Evolutionary conservation across 2,329 filamentous ascomycete genomes (phyloP), one percentile per base, ranked within the genome.

Genomic region (Alternaria angustiovoidea): DNA sequence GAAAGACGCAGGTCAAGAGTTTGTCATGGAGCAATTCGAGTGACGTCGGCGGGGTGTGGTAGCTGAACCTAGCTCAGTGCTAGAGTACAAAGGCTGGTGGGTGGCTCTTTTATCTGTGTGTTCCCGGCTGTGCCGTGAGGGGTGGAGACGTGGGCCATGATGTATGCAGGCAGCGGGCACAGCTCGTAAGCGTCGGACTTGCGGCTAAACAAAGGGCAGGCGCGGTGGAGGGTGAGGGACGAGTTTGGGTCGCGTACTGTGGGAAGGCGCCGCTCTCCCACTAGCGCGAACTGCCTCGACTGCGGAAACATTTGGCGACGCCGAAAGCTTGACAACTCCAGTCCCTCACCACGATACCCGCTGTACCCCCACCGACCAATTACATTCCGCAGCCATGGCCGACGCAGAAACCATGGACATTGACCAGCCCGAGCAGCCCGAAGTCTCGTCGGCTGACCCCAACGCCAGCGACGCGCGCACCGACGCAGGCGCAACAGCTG

Each of bases 401-500:
- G 81, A 82, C 68, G 64, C 72, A 7, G 79, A 81, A 70, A 38
- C 46, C 20, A 83, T 83, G 81, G 81, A 83, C 14, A 69, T 83
- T 42, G 76, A 78, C 62, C 75, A 71, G 57, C 69, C 72, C n/a
- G 79, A 81, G 65, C 39, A 42, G 39, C 39, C 5, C 20, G 39
- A 49, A 8, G 32, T 49, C 24, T 9, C 42, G 30, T 34, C 46
- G 32, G 34, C 46, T 36, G 46, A 49, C 32, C 30, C 46, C 20
- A 49, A 81, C 41, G 82, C 86, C 64, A 81, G 83, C 70, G 88
- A 90, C 73, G 90, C 92, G 84, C 88, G 88, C 72, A 94, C 91
- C 7, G 86, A 87, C 71, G 84, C 86, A 38, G 90, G 91, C 75
- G 91, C 91, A 56, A 92, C 89, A 1, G 92, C 92, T 24, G 92